Evolutionary conservation across 495 filamentous ascomycete genomes (phyloP), one percentile per base, ranked within the genome.

Genomic region (Umbilicaria muhlenbergii): DNA sequence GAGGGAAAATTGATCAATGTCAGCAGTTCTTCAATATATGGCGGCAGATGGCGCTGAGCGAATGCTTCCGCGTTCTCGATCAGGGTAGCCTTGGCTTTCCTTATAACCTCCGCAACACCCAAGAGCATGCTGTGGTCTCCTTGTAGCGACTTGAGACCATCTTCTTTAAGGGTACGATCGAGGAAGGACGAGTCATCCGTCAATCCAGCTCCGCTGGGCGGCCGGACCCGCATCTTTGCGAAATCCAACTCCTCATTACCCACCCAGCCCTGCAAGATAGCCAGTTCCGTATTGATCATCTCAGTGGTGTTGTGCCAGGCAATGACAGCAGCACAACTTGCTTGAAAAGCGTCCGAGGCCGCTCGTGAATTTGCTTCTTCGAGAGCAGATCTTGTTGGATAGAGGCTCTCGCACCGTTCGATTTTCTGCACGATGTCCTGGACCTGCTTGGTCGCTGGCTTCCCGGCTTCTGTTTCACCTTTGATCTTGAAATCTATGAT

Each of bases 291-390:
- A 56, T 88, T 94, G 66, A 98, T 96, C 51, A 96, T 78, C 55
- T 88, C 76, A n/a, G 89, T 96, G 35, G 88, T 94, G 58, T 95
- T 96, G 61, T 94, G 80, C 91, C 91, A 98, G 0, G 92, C 77
- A 44, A 93, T 80, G 43, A 98, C 75, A 28, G 91, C 78, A 48
- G 89, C 84, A 51, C 80, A 86, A 34, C 83, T 87, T 36, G 86
- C 75, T 39, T 69, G 65, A 57, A 85, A 96, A 18, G 78, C 70
- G 4, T 72, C 66, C 6, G 87, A 92, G 8, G 73, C 79, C 16
- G 78, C 77, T 35, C 78, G 66, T 12, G 82, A 79, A 51, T 94
- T 77, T 12, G 77, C 80, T 13, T 55, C 52, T 50, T 80, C 77
- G 51, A 98, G 71, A 19, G 81, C 77, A 33, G 70, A 70, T 48